Evolutionary conservation across 2,329 filamentous ascomycete species (phyloP).

Genomic region (Claviceps maximensis): DNA sequence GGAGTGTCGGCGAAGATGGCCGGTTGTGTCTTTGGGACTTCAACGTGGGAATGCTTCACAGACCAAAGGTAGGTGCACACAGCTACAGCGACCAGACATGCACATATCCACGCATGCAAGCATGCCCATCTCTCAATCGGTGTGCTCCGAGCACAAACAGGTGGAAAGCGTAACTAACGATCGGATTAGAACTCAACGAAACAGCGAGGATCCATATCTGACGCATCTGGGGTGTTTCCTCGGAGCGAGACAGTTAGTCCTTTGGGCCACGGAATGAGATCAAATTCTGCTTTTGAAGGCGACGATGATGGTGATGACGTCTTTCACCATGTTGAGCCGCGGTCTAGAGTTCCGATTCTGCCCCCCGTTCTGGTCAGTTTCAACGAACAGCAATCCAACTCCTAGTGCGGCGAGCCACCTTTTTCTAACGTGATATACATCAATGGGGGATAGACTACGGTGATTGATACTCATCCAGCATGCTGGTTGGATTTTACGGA

Average conservation of each 20-base stretch:
- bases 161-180: neutral
- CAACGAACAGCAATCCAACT: neutral
- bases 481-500: conserved; percentile 91
- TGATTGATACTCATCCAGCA: conserved; percentile 72
- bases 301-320: conserved; percentile 45
- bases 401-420: neutral
- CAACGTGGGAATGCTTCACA: conserved; percentile 87
- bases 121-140: neutral
- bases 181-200: conserved; percentile 11
- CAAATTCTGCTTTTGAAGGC: conserved; percentile 53
- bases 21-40: conserved; percentile 93
- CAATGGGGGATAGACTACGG: conserved; percentile 47
- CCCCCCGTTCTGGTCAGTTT: conserved; percentile 76
- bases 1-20: conserved; percentile 90
- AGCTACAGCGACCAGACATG: neutral
- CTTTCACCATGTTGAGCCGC: conserved; percentile 73
- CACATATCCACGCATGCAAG: neutral
- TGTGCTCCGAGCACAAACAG: neutral
- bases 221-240: conserved; percentile 32
- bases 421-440: neutral
- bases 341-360: conserved; percentile 68
- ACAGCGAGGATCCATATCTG: conserved; percentile 41
- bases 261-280: conserved; percentile 46
- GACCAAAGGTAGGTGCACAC: conserved; percentile 45
- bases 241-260: conserved; percentile 51